phyloP scores from a whole-genome alignment of 148 eudicot species.

The Heliamphora exappendiculata region DNA sequence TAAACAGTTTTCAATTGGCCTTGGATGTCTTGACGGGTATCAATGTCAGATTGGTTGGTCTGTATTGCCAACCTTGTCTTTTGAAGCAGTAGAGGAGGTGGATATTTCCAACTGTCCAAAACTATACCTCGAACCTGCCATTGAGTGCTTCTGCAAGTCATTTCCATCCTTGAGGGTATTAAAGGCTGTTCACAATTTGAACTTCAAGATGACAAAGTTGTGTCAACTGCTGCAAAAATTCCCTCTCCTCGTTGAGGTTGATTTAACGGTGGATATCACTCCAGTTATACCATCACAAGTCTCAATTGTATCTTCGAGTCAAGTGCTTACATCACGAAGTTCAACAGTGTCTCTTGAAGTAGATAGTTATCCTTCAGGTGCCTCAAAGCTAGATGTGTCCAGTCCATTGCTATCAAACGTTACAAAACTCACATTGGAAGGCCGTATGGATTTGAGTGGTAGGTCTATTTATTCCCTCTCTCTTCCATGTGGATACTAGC shows the following conservation, averaged over 20 bases:
- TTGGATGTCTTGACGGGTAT: slow-evolving; percentile 16
- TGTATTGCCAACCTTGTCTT: slow-evolving; percentile 34
- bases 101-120: slow-evolving; percentile 71
- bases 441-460: slow-evolving; percentile 73
- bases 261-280: slow-evolving; percentile 65
- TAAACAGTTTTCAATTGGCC: slow-evolving; percentile 19
- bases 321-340: slow-evolving; percentile 8
- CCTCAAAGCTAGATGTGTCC: slow-evolving; percentile 14
- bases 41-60: slow-evolving; percentile 13
- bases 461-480: slow-evolving; percentile 10
- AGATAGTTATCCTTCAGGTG: slow-evolving; percentile 13
- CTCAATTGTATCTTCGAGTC: slow-evolving; percentile 43
- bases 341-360: slow-evolving; percentile 3
- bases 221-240: slow-evolving; percentile 37
- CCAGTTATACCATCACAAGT: slow-evolving; percentile 50
- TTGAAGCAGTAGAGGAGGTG: slow-evolving; percentile 55
- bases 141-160: slow-evolving; percentile 51
- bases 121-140: slow-evolving; percentile 43
- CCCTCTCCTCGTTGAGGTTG: slow-evolving; percentile 48
- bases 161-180: slow-evolving; percentile 62
- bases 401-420: slow-evolving; percentile 33
- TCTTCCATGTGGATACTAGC: not conserved
- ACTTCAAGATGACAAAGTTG: slow-evolving; percentile 41
- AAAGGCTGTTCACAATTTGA: slow-evolving; percentile 52
- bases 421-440: slow-evolving; percentile 70